Base-by-base conservation (phyloP, 2,329 filamentous ascomycete species). In the Clathrospora elynae region DNA sequence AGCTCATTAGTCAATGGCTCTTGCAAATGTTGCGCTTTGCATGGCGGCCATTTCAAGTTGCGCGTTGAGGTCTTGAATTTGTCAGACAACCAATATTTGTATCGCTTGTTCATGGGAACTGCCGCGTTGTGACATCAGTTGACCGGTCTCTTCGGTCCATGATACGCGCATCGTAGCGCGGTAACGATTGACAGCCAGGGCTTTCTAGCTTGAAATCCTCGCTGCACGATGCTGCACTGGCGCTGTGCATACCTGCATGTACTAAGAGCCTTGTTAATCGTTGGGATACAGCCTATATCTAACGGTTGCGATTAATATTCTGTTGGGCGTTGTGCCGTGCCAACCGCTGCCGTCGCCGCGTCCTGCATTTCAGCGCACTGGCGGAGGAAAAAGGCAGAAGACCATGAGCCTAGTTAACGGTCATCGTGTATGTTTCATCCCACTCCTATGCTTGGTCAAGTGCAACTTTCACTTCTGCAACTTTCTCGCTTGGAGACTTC, bases 221-320 rank as follows among this genome's bases (percentile, higher is more conserved):
- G 18, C 35, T 51, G 46, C 39, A 35, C 30, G 38, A 46, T 28
- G 38, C 48, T 46, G 35, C 44, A 36, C 33, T 18, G 35, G 30
- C 26, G 20, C 35, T 17, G 28, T 13, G 26, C 23, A 35, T 35
- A 42, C 30, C 42, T 49, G 42, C 49, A 41, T 41, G 36, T 42
- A 34, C 40, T 13, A 12, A 26, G 33, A 25, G 19, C 30, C 24
- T 35, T 46, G 42, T 39, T 22, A 25, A 19, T 31, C 5, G 24
- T 30, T 39, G 35, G 42, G 26, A 18, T n/a, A n/a, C n/a, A n/a
- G 28, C 20, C 16, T 29, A 44, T 39, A 34, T 26, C 32, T 25
- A 33, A 17, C 36, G 42, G 33, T 30, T 36, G 31, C 39, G 42
- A 46, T 22, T 54, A 54, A 52, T 37, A 36, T 37, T 43, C 51